A percentile compares a stretch with the other conserved stretches of the same genome.
phyloP scores from a whole-genome alignment of 306 rosid species.

The Cotoneaster glaucophyllus region DNA sequence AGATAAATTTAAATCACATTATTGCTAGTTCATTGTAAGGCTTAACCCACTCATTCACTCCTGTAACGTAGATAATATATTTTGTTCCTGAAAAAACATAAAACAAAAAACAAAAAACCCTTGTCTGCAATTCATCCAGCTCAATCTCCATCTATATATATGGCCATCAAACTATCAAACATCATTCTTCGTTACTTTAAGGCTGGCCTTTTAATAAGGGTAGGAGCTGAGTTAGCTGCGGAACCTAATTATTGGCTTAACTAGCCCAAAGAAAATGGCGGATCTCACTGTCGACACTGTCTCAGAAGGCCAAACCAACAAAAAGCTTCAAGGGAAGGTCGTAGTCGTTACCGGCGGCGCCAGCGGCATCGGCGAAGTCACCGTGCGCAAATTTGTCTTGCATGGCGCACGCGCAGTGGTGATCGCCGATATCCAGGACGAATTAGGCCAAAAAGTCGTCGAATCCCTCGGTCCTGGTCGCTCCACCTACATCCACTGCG shows the following conservation, averaged over 20 bases:
- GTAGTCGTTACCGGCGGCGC: conserved; percentile 55
- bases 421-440: conserved; percentile 50
- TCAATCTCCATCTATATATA: too few species aligned
- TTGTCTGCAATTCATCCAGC: too few species aligned
- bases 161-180: too few species aligned
- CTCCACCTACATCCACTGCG: conserved; percentile 43
- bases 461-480: conserved; percentile 31
- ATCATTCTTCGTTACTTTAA: too few species aligned
- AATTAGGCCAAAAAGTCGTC: conserved; percentile 31
- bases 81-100: too few species aligned
- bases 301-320: not conserved
- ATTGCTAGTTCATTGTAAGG: fast-evolving
- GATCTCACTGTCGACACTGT: not conserved
- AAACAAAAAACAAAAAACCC: too few species aligned
- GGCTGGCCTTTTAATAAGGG: too few species aligned
- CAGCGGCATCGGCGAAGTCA: conserved; percentile 61
- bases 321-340: conserved; percentile 40
- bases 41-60: fast-evolving
- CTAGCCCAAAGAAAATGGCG: not conserved
- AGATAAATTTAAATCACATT: too few species aligned
- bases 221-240: too few species aligned
- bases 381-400: conserved; percentile 32
- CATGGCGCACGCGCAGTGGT: conserved; percentile 41
- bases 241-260: too few species aligned
- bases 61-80: too few species aligned